A percentile compares a stretch with the other conserved stretches of the same genome.
phyloP scores from a whole-genome alignment of 169 alveolate species.

The Besnoitia besnoiti region DNA sequence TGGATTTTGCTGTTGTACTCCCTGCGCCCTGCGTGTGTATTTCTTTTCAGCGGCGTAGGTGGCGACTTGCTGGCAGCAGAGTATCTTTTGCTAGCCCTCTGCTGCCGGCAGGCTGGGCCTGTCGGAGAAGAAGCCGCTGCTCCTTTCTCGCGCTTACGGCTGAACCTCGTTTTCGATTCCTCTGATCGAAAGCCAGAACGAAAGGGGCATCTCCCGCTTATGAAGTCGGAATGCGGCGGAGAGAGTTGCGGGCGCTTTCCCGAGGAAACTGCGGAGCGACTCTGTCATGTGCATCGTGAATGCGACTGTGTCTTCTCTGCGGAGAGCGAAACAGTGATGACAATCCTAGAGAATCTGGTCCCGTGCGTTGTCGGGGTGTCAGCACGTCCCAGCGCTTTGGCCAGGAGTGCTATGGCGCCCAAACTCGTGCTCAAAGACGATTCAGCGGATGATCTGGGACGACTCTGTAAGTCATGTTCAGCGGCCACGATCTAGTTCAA shows the following conservation, averaged over 20 bases:
- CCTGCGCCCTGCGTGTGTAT: no score
- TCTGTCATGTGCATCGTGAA: background rate
- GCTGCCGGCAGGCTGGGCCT: background rate
- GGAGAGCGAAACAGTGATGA: background rate
- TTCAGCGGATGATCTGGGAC: background rate
- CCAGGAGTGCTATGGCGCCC: background rate
- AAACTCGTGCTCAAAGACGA: background rate
- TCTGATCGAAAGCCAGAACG: background rate
- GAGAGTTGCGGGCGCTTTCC: background rate
- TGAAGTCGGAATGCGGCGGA: background rate
- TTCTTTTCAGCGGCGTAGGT: background rate
- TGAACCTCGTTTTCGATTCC: background rate
- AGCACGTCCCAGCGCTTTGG: background rate
- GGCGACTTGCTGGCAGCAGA: constrained; percentile 30
- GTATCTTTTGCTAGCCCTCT: constrained; percentile 21
- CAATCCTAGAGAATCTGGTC: background rate
- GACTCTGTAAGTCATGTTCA: background rate
- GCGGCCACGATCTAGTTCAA: background rate
- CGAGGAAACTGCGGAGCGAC: background rate
- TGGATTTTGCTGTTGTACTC: no score
- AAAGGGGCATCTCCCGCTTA: background rate
- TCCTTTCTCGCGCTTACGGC: background rate
- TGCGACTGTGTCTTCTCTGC: background rate
- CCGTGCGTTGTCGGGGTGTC: constrained; percentile 9
- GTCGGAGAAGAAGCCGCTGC: background rate